Conservation (phyloP, 2,329 filamentous ascomycete genomes). For the Aspergillus chevalieri region DNA sequence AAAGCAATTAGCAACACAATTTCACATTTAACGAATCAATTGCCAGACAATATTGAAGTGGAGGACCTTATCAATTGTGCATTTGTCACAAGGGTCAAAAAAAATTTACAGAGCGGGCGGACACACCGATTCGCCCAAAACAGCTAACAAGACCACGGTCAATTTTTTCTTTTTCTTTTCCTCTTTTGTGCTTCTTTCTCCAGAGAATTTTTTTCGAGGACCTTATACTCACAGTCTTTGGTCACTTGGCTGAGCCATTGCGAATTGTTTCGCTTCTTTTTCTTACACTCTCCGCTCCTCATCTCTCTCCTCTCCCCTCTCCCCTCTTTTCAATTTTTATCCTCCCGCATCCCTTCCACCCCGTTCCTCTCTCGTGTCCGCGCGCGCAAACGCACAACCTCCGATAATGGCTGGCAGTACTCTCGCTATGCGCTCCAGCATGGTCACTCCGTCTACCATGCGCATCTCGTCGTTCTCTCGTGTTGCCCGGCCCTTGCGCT, state of each 20-base stretch:
- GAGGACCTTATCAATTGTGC: too few species aligned
- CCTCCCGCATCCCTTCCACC: constrained; percentile 6
- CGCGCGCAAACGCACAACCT: constrained; percentile 18
- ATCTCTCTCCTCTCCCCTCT: constrained; percentile 1
- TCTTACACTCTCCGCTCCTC: constrained; percentile 1
- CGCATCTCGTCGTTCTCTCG: constrained; percentile 32
- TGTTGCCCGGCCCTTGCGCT: constrained; percentile 24
- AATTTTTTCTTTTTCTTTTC: neutral
- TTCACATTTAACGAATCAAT: too few species aligned
- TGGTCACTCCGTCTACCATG: constrained; percentile 26
- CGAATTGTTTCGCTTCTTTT: constrained; percentile 11
- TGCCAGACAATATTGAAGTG: neutral
- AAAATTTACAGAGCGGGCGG: too few species aligned
- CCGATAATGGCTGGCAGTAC: constrained; percentile 31
- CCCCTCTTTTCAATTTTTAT: constrained; percentile 6
- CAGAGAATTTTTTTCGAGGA: neutral
- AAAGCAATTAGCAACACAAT: too few species aligned
- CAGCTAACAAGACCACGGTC: constrained; percentile 13
- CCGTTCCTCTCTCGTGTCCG: constrained; percentile 9
- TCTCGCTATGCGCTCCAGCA: constrained; percentile 28
- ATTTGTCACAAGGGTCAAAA: too few species aligned
- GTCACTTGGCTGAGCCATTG: constrained; percentile 13
- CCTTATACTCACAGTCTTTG: neutral
- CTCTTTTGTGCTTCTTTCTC: constrained; percentile 4
- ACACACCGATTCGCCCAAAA: constrained; percentile 33